These are phyloP conservation scores for Ambrosia hybrid DNA, from an alignment of 140 eudicot species.

Conservation along the genomic window DNA sequence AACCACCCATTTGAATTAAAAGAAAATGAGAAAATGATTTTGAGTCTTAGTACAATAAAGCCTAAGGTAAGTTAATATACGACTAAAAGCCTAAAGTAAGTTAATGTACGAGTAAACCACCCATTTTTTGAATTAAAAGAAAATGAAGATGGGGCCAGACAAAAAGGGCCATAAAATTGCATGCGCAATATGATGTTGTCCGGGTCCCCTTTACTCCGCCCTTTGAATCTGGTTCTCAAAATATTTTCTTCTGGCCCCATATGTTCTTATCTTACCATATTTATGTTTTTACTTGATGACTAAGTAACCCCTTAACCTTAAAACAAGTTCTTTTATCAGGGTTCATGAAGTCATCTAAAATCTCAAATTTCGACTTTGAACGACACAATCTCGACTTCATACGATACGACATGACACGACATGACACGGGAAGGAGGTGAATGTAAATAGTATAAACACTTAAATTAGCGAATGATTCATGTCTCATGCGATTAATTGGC, in stretches of 20 bases:
- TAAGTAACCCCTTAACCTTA: slow-evolving; percentile 13
- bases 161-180: slow-evolving; percentile 17
- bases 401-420: not conserved
- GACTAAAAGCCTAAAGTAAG: too few relatives aligned
- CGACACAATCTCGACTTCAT: not conserved
- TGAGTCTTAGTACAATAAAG: too few relatives aligned
- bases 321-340: not conserved
- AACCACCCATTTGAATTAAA: too few relatives aligned
- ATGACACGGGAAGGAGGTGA: too few relatives aligned
- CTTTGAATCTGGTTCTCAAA: slow-evolving; percentile 26
- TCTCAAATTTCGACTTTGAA: too few relatives aligned
- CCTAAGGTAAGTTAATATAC: too few relatives aligned
- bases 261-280: not conserved
- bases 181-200: slow-evolving; percentile 39
- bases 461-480: too few relatives aligned
- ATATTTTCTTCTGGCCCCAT: slow-evolving; percentile 8
- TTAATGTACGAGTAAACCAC: too few relatives aligned
- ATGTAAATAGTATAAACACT: too few relatives aligned
- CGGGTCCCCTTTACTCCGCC: slow-evolving; percentile 14
- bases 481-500: too few relatives aligned
- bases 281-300: slow-evolving; percentile 12
- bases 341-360: not conserved
- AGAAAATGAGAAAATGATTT: too few relatives aligned
- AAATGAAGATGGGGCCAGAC: not conserved
- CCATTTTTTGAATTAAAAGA: not conserved